Evolutionary conservation across 2,329 filamentous ascomycete genomes (phyloP), one percentile per base, ranked within the genome.

Genomic region (Sordariomycetes sp.): DNA sequence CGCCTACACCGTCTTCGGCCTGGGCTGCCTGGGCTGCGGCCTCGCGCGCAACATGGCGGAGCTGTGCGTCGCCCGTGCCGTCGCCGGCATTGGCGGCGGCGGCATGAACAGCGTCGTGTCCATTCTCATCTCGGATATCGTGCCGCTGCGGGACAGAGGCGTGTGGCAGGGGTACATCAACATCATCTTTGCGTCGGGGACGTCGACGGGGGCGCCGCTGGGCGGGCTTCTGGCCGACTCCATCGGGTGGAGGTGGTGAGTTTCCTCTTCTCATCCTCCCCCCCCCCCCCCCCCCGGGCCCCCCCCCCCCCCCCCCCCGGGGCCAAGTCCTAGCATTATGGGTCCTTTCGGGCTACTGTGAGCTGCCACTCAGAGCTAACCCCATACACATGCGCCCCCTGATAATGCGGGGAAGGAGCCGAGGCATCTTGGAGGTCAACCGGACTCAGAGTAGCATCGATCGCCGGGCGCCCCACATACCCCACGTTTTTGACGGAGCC

Each of bases 101-200:
- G 87, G 86, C 10, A 86, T 90, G 80, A 84, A 81, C 22, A 82
- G 84, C 0, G 80, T 89, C 53, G 81, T 85, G 17, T 80, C 77
- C 52, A 87, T 90, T 54, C 69, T 90, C 54, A 68, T 90, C 62
- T 67, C 66, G 60, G 87, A 91, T 66, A 76, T 89, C 20, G 79
- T 91, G 3, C 78, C 85, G 0, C 71, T 90, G 45, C 75, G 85
- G 20, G 80, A 89, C 56, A 74, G 87, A 57, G 87, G 87, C 1
- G 74, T 85, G 10, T 91, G 85, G 83, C 87, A 90, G 67, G 87
- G 86, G 1, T 74, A 75, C 60, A 75, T 89, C 64, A 91, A 90
- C 66, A 78, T 90, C 60, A 76, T 90, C 54, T 90, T 79, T 63
- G 85, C 85, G 0, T 70, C 75, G 20, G 88, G 87, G n/a, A 79